phyloP scores from a whole-genome alignment of 257 asterid genomes.

The Solanum lignicaule region DNA sequence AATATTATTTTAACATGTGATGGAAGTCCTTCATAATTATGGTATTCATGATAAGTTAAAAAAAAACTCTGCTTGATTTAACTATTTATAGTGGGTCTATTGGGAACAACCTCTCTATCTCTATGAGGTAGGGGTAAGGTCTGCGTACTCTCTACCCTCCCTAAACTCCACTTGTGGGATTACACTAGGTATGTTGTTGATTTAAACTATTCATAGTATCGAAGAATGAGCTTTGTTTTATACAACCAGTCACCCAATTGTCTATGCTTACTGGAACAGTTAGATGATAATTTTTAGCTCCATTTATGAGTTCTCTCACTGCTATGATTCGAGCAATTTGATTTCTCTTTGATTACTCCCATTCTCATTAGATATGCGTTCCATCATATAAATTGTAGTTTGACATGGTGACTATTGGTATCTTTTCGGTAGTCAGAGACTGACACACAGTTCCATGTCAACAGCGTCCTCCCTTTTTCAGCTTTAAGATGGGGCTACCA shows the following conservation, averaged over 20 bases:
- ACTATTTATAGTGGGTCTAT: neutral
- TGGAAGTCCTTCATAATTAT: neutral
- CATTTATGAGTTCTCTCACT: neutral
- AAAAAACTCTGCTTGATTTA: neutral
- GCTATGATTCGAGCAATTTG: neutral
- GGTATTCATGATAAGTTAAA: neutral
- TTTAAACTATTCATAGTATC: neutral
- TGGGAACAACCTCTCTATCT: neutral
- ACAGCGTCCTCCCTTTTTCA: slow-evolving; percentile 94
- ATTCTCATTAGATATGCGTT: neutral
- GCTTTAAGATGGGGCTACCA: slow-evolving; percentile 83
- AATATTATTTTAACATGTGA: neutral
- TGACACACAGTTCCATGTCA: slow-evolving; percentile 1
- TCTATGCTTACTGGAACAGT: neutral
- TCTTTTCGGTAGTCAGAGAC: neutral
- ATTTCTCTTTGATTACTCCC: neutral
- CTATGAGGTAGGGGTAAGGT: neutral
- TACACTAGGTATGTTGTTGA: neutral
- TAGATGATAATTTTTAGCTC: neutral
- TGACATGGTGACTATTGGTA: neutral
- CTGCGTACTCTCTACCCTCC: neutral
- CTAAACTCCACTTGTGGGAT: neutral
- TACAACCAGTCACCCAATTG: neutral
- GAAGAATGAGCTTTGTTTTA: neutral
- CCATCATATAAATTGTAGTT: neutral